Conservation (phyloP, 1,139 yeast genomes). For the Wickerhamomyces sp. region DNA sequence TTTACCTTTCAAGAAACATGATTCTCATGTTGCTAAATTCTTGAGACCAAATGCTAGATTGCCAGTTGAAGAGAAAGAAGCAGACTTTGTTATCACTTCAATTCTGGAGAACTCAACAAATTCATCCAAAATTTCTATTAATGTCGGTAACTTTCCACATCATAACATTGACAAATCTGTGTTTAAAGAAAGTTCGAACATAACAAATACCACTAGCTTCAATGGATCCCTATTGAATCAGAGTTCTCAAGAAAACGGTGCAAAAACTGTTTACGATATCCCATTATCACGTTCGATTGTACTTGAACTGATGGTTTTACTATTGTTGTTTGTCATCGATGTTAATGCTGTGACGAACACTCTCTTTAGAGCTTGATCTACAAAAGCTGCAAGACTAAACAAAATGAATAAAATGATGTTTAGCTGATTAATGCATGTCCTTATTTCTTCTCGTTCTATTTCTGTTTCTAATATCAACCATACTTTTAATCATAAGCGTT, state of each 20-base stretch:
- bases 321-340: too few relatives aligned
- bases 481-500: constrained; percentile 1
- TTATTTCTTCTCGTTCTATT: too few relatives aligned
- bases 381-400: too few relatives aligned
- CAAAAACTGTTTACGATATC: neutral
- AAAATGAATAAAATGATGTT: too few relatives aligned
- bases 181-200: constrained; percentile 1
- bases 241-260: neutral
- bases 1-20: constrained; percentile 43
- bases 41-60: constrained; percentile 22
- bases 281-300: neutral
- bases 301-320: neutral
- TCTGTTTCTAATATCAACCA: neutral
- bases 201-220: neutral
- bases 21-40: constrained; percentile 23
- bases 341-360: too few relatives aligned
- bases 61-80: constrained; percentile 23
- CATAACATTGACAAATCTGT: constrained; percentile 1
- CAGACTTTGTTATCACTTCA: constrained; percentile 23
- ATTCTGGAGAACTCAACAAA: constrained; percentile 14
- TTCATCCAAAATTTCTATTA: constrained; percentile 4
- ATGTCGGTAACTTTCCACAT: constrained; percentile 5
- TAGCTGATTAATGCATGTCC: too few relatives aligned
- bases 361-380: too few relatives aligned
- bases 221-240: too few relatives aligned